Percentiles rank a stretch among this genome's conserved stretches.
These are phyloP conservation scores for Gossypium mustelinum DNA, from an alignment of 345 rosid species.

Conservation along the genomic window DNA sequence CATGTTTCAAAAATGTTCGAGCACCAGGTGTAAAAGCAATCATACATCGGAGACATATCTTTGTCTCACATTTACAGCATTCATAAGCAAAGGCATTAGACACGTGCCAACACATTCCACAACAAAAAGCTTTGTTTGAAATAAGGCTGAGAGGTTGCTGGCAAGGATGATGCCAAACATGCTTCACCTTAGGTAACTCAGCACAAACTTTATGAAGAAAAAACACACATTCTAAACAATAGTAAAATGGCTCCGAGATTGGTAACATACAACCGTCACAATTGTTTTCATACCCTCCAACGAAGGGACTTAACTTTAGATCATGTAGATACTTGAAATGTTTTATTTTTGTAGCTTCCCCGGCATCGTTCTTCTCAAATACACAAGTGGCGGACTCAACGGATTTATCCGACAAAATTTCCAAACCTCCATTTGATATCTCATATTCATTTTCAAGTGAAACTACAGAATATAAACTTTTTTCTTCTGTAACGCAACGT, in stretches of 20 bases:
- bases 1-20: not conserved
- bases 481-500: not conserved
- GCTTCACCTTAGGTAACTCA: too few relatives aligned
- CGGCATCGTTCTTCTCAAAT: not conserved
- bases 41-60: not conserved
- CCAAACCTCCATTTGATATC: too few relatives aligned
- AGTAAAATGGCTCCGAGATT: too few relatives aligned
- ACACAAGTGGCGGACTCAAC: not conserved
- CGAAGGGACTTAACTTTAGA: too few relatives aligned
- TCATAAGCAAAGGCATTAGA: not conserved
- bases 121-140: not conserved
- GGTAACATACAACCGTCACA: too few relatives aligned
- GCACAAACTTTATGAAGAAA: too few relatives aligned
- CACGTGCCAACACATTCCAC: not conserved
- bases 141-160: too few relatives aligned
- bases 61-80: not conserved
- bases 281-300: too few relatives aligned
- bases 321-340: not conserved
- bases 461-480: not conserved
- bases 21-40: not conserved
- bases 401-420: too few relatives aligned
- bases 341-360: not conserved
- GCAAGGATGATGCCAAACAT: too few relatives aligned
- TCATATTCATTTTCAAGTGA: not conserved
- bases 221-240: too few relatives aligned